Percentiles rank a stretch among this genome's conserved stretches.
Conservation (phyloP, 441 rosid species). For the Eruca vesicaria region DNA sequence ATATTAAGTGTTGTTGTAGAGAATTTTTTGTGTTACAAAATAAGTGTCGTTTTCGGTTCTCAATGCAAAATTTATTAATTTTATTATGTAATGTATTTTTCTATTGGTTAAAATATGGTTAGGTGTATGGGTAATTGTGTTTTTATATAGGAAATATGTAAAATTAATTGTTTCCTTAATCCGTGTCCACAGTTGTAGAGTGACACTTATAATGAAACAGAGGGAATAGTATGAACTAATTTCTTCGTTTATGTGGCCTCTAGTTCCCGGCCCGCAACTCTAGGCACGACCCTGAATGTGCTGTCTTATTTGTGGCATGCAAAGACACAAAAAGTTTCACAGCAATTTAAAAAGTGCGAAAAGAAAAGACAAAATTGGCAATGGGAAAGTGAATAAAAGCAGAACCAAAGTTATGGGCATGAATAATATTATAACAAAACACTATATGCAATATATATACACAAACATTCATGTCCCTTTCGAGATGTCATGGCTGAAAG, state of each 20-base stretch:
- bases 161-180: too few species aligned
- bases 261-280: background rate
- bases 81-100: too few species aligned
- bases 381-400: slow-evolving; percentile 15
- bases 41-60: too few species aligned
- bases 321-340: slow-evolving; percentile 9
- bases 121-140: too few species aligned
- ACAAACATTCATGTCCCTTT: background rate
- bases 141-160: too few species aligned
- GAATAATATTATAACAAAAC: background rate
- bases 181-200: too few species aligned
- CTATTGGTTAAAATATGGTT: too few species aligned
- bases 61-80: too few species aligned
- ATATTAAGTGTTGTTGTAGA: too few species aligned
- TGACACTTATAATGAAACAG: too few species aligned
- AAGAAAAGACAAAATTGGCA: background rate
- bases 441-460: too few species aligned
- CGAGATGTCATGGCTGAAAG: background rate
- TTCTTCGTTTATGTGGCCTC: background rate
- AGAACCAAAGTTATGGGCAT: slow-evolving; percentile 27
- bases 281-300: background rate
- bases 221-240: background rate
- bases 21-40: too few species aligned
- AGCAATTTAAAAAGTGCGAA: background rate
- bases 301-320: slow-evolving; percentile 7